Evolutionary conservation across 176 grass and related monocot species (phyloP), one percentile per base, ranked within the genome.

Genomic region (Panicum miliaceum): DNA sequence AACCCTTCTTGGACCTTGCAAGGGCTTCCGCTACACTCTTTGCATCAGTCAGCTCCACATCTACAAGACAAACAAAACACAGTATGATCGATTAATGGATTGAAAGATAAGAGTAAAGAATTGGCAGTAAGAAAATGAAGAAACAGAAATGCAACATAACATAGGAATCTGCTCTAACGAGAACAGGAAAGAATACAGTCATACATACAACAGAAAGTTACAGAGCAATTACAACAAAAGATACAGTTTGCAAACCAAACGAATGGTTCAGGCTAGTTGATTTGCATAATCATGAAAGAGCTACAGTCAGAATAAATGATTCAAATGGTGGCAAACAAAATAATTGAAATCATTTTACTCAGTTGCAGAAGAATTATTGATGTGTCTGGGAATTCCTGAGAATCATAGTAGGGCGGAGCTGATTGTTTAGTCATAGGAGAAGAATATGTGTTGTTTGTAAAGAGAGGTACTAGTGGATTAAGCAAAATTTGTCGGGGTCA

Each of bases 11-110:
- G 47, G 91, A 98, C 87, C 77, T 85, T 67, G 80, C 91, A 84
- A 98, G 91, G 77, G 96, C 96, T 93, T 98, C 96, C 76, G 96
- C 96, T 40, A 95, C 77, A 74, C 87, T 66, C 72, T 90, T 87
- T 8, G 96, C 88, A 80, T 98, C 91, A 86, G 80, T 87, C 36
- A 90, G 81, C 75, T 95, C 96, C 46, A 91, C 88, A 74, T 93
- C 96, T 98, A 70, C 79, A 93, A 88, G 20, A 68, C 16, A 89
- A 7, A 4, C 53, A 75, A n/a, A 68, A 88, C 64, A 73, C 62
- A 78, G 78, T 48, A 60, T 71, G 74, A 50, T 78, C 15, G 43
- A 34, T 35, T 69, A 51, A 64, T 4, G 3, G 10, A 84, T 71
- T 36, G 53, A 61, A 51, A 50, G 60, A 65, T 42, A 43, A 43